These are phyloP conservation scores for Brassica napus DNA, from an alignment of 345 rosid species.

Conservation along the genomic window DNA sequence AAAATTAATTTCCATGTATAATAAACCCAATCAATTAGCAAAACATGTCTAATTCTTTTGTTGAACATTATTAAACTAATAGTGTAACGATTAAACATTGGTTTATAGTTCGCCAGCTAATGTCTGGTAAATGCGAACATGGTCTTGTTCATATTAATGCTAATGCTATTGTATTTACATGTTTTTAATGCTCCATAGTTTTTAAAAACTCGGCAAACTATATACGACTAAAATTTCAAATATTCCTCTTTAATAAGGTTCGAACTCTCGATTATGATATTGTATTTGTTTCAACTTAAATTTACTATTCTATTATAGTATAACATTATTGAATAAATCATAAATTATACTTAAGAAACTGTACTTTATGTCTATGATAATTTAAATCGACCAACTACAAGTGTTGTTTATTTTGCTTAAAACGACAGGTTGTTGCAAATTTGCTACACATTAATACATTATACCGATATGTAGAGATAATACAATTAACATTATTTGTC, in stretches of 20 bases:
- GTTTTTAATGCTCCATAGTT: not conserved
- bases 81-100: slow-evolving; percentile 9
- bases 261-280: too few relatives aligned
- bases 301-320: too few relatives aligned
- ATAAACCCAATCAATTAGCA: slow-evolving; percentile 7
- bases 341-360: too few relatives aligned
- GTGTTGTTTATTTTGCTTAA: too few relatives aligned
- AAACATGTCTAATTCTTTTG: slow-evolving; percentile 9
- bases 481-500: too few relatives aligned
- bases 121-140: slow-evolving; percentile 31
- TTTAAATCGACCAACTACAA: too few relatives aligned
- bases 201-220: not conserved
- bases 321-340: too few relatives aligned
- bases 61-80: not conserved
- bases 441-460: too few relatives aligned
- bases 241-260: not conserved
- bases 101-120: slow-evolving; percentile 28
- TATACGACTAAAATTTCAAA: not conserved
- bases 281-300: too few relatives aligned
- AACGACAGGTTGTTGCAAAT: too few relatives aligned
- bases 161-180: not conserved
- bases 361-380: too few relatives aligned
- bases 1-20: not conserved
- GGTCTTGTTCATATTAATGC: slow-evolving; percentile 15
- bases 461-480: too few relatives aligned